A percentile compares a stretch with the other conserved stretches of the same genome.
Conservation (phyloP, 257 asterid genomes). For the Echium plantagineum region DNA sequence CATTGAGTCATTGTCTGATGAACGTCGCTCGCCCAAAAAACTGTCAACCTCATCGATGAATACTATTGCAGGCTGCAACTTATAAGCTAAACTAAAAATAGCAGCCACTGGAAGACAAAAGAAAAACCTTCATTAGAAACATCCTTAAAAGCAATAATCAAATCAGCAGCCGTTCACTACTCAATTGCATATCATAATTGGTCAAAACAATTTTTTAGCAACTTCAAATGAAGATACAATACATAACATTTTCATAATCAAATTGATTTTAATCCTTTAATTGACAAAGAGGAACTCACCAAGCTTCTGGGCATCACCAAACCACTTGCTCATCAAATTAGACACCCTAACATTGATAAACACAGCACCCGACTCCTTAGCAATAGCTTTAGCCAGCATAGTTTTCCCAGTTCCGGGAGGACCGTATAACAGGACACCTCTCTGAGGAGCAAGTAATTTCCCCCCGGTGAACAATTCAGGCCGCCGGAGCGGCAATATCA, state of each 20-base stretch:
- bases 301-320: conserved; percentile 94
- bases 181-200: not conserved
- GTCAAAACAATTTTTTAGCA: not conserved
- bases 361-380: conserved; percentile 88
- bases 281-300: conserved; percentile 31
- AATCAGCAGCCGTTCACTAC: not conserved
- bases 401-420: conserved; percentile 99
- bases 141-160: not conserved
- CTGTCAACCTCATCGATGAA: conserved; percentile 62
- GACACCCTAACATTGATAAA: conserved; percentile 79
- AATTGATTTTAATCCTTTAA: not conserved
- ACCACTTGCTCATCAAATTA: conserved; percentile 96
- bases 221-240: not conserved
- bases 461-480: conserved; percentile 85
- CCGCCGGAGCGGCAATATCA: conserved; percentile 76
- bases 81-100: conserved; percentile 25
- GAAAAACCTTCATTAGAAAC: conserved; percentile 1
- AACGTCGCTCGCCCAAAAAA: conserved; percentile 85
- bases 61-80: conserved; percentile 7
- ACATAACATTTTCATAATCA: not conserved
- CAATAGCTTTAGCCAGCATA: conserved; percentile 97
- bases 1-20: conserved; percentile 2
- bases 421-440: conserved; percentile 86
- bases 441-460: conserved; percentile 84
- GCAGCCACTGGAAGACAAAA: conserved; percentile 61